Base-by-base conservation (phyloP, 306 rosid genomes). In the Purshia tridentata region DNA sequence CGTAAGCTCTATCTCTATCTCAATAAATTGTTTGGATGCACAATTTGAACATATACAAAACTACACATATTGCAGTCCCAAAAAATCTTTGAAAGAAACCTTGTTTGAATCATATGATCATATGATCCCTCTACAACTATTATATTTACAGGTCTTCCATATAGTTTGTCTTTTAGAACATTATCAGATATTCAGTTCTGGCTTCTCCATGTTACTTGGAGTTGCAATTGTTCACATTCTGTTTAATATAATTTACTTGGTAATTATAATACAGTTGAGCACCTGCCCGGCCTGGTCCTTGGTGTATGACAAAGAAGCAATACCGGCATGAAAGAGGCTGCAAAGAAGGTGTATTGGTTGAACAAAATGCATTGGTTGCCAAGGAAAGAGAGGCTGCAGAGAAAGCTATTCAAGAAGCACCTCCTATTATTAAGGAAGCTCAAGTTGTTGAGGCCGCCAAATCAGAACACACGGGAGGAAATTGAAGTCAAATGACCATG, bases 251-350 rank as follows among this genome's bases (percentile, higher is more conserved):
- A 68, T 72, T 64, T 58, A 3, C 65, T 44, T 60, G 62, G 49
- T 41, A 10, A 14, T n/a, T n/a, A n/a, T 63, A 9, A 49, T 74
- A 49, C 88, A 94, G 97, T 69, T 89, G 80, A 94, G 98, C 86
- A 89, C 96, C 58, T 94, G 89, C 81, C 96, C n/a, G n/a, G n/a
- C n/a, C 91, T 10, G 81, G 88, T 61, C 76, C 83, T 39, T 91
- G 96, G 98, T 91, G 98, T 79, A 19, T 87, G 48, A 89, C 81
- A 40, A 94, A 83, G 85, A 89, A 86, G 75, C 89, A 85, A 71
- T 91, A 87, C 65, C 81, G 82, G 39, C 87, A 72, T n/a, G n/a
- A n/a, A n/a, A n/a, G n/a, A n/a, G n/a, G n/a, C n/a, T n/a, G n/a
- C n/a, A n/a, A n/a, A n/a, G n/a, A n/a, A n/a, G n/a, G n/a, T n/a